These are phyloP conservation scores for Talaromyces sp. DNA, from an alignment of 2,329 filamentous ascomycete species.

Conservation along the genomic window DNA sequence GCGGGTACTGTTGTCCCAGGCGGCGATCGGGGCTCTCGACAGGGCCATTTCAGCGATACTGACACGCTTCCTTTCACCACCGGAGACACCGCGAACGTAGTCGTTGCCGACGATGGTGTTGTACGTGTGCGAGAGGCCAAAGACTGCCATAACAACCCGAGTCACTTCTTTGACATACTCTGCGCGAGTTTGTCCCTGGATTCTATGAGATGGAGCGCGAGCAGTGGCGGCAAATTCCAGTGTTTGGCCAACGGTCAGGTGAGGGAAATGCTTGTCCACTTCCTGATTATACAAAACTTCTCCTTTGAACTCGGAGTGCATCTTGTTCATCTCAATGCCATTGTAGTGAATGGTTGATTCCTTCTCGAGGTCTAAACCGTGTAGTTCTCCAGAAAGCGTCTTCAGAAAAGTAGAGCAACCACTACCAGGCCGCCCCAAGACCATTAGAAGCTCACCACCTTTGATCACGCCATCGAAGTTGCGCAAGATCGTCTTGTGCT, in stretches of 20 bases:
- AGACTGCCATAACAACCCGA: slow-evolving; percentile 67
- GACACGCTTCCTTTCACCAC: slow-evolving; percentile 73
- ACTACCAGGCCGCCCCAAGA: slow-evolving; percentile 29
- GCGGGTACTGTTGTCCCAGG: slow-evolving; percentile 73
- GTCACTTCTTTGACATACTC: slow-evolving; percentile 61
- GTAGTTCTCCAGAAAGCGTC: slow-evolving; percentile 75
- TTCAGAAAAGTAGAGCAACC: slow-evolving; percentile 80
- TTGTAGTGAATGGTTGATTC: slow-evolving; percentile 78
- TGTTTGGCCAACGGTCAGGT: slow-evolving; percentile 70
- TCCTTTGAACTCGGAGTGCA: slow-evolving; percentile 59
- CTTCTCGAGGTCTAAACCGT: slow-evolving; percentile 70
- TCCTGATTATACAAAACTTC: slow-evolving; percentile 29
- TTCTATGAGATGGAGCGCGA: slow-evolving; percentile 59
- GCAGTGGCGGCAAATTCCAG: slow-evolving; percentile 68
- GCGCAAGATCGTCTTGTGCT: slow-evolving; percentile 54
- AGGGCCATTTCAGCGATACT: slow-evolving; percentile 76
- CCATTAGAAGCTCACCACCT: slow-evolving; percentile 39
- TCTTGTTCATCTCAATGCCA: slow-evolving; percentile 60
- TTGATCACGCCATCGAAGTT: slow-evolving; percentile 54
- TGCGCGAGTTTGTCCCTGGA: slow-evolving; percentile 58
- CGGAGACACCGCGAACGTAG: slow-evolving; percentile 67
- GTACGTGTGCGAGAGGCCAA: slow-evolving; percentile 68
- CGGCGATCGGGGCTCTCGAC: slow-evolving; percentile 61
- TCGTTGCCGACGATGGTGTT: slow-evolving; percentile 76
- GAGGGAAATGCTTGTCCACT: slow-evolving; percentile 59